Percentiles rank a stretch among this genome's conserved stretches.
phyloP scores from a whole-genome alignment of 139 green algal genomes.

The Picochlorum sp. region DNA sequence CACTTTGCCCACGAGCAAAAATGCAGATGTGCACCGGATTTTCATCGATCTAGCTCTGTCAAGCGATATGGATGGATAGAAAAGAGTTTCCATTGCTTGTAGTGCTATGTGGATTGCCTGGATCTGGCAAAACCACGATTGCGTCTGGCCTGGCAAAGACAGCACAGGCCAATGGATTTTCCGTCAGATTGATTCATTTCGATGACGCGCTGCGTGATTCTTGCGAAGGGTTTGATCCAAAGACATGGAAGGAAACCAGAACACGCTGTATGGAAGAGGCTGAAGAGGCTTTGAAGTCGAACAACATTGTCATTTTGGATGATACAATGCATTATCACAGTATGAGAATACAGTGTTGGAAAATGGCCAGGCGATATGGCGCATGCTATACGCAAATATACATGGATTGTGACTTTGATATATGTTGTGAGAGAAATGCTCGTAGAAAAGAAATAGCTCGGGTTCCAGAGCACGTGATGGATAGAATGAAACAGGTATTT shows the following conservation, averaged over 20 bases:
- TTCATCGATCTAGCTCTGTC: too few relatives aligned
- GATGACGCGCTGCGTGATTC: neutral
- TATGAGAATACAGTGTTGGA: conserved; percentile 10
- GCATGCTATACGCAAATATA: conserved; percentile 5
- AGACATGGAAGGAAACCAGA: neutral
- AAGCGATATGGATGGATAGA: neutral
- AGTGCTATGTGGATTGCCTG: conserved; percentile 8
- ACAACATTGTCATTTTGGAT: conserved; percentile 7
- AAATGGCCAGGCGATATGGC: neutral
- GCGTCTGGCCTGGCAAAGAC: neutral
- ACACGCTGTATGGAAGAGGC: neutral
- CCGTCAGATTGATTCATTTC: conserved; percentile 1
- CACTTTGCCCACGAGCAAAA: too few relatives aligned
- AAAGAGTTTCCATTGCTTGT: neutral
- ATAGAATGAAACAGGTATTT: neutral
- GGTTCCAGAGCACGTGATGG: neutral
- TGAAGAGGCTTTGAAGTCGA: neutral
- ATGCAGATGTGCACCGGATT: too few relatives aligned
- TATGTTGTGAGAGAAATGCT: neutral
- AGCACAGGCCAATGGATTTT: neutral
- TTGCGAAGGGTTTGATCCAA: too few relatives aligned
- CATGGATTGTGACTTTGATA: neutral
- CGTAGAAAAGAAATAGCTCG: neutral
- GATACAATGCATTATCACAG: conserved; percentile 13
- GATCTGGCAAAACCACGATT: conserved; percentile 8